phyloP scores from a whole-genome alignment of 176 grass and related monocot genomes.

The bread wheat (Triticum aestivum) region DNA sequence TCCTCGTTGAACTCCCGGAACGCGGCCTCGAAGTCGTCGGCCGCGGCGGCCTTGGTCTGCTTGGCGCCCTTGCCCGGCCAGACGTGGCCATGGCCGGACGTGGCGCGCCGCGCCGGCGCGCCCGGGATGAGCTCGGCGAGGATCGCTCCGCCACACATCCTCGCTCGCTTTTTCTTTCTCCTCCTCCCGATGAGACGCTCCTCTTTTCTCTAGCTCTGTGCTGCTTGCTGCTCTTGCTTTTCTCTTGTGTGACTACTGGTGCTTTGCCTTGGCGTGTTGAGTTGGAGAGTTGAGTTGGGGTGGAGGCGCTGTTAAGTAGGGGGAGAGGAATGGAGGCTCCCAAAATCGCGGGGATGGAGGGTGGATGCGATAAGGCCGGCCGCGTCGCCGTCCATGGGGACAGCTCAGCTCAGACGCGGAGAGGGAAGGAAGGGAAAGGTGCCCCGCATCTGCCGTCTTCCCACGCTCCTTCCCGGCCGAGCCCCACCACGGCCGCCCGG shows the following conservation, averaged over 20 bases:
- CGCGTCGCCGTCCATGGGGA: not conserved
- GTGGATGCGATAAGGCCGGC: not conserved
- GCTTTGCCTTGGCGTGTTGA: not conserved
- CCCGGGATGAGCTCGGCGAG: constrained; percentile 58
- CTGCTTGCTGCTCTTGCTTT: too few species aligned
- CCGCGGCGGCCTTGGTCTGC: not conserved
- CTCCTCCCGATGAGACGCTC: too few species aligned
- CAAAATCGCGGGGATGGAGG: constrained; percentile 17
- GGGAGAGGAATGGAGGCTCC: not conserved
- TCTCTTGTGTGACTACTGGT: not conserved
- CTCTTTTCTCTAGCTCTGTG: too few species aligned
- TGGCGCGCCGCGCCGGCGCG: constrained; percentile 33
- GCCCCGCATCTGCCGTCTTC: constrained; percentile 31
- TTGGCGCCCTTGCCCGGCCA: constrained; percentile 25
- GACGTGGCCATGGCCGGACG: constrained; percentile 14
- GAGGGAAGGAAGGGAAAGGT: not conserved
- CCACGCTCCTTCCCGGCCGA: not conserved
- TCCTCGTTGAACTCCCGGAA: constrained; percentile 58
- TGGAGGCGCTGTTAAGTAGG: constrained; percentile 26
- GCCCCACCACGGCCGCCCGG: not conserved
- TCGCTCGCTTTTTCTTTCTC: not conserved
- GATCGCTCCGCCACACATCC: constrained; percentile 83
- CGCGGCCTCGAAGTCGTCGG: constrained; percentile 79
- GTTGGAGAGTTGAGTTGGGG: not conserved
- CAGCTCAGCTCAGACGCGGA: not conserved